Base-by-base conservation (phyloP, 768 basidiomycete genomes). In the Tubosaeta sp. region DNA sequence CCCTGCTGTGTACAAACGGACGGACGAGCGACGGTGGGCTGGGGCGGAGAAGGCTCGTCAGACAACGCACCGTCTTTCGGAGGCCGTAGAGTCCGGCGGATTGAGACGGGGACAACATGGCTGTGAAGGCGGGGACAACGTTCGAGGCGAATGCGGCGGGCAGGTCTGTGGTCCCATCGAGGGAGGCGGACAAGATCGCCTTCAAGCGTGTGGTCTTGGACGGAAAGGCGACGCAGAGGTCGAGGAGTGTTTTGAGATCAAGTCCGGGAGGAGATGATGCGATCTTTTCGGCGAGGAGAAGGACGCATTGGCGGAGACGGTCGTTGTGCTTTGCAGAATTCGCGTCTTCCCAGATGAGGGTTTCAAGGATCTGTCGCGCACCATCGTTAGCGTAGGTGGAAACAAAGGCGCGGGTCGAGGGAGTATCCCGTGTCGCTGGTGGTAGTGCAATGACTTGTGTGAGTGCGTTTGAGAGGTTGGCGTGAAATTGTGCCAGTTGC, bases 11-110 rank as follows among this genome's bases (percentile, higher is more conserved):
- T 4, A 77, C 71, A 44, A 89, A 87, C 3, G 72, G 69, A 9
- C 76, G 77, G 3, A 80, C 56, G 29, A 84, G 61, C 3, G 74
- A 69, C 1, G 74, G 67, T 12, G 84, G 76, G 12, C 76, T 71
- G 21, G 75, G 73, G 2, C 74, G 75, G 0, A 88, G 70, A 57
- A 88, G 75, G 38, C 75, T 73, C 19, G 72, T 59, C 42, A 87
- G 67, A 57, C 80, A 80, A 59, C 81, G 76, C 2, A 80, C 71
- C 5, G 80, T 73, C 64, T 87, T 88, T 30, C 87, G 79, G 53
- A 86, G 70, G 18, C 73, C 77, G 49, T 88, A 85, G 1, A 89
- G 68, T 7, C 83, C 87, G 49, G 69, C 65, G 4, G 66, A 63
- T 13, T 72, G 69, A 0, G 75, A 60, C 13, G 73, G 68, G 0